Evolutionary conservation across 768 basidiomycete genomes (phyloP), one percentile per base, ranked within the genome.

Genomic region (Phlegmacium glaucopus): DNA sequence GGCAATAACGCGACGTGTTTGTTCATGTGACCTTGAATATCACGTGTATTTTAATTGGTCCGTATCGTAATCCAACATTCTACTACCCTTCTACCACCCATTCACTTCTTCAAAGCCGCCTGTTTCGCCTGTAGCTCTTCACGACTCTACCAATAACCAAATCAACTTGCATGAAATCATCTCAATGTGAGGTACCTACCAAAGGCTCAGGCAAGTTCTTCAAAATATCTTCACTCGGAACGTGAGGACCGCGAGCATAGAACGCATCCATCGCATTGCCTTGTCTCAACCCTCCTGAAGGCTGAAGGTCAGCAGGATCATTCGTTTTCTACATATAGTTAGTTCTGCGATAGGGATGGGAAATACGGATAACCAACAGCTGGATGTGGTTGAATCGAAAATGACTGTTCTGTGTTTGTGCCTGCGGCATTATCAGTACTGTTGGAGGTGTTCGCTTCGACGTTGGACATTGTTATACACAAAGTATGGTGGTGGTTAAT

Each of bases 331-430:
- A 50, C 34, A 17, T 15, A 15, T 26, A 22, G 17, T 43, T n/a
- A 43, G 27, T 27, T 10, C 5, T 26, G 4, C 13, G 5, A 15
- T 11, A 16, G 1, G 11, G 26, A n/a, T 28, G 1, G 13, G 13
- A 47, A 41, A 22, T 13, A 39, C 27, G 39, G 9, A 40, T 34
- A 6, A 57, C 71, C 32, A 48, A 74, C 74, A 55, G 76, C 74
- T 15, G 74, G 76, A 47, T 76, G 72, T 16, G 76, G 76, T 44
- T 67, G 61, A 40, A 72, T 77, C 34, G 49, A 59, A 57, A 55
- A 58, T 48, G 18, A 13, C 13, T 42, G 47, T 27, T 53, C 51
- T 10, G 32, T 11, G 6, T 34, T n/a, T 6, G 32, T 11, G 32
- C 6, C 32, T 34, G 32, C n/a, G 32, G 4, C n/a, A 6, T 10